Base-by-base conservation (phyloP, 257 asterid species). In the Plantago elongata region DNA sequence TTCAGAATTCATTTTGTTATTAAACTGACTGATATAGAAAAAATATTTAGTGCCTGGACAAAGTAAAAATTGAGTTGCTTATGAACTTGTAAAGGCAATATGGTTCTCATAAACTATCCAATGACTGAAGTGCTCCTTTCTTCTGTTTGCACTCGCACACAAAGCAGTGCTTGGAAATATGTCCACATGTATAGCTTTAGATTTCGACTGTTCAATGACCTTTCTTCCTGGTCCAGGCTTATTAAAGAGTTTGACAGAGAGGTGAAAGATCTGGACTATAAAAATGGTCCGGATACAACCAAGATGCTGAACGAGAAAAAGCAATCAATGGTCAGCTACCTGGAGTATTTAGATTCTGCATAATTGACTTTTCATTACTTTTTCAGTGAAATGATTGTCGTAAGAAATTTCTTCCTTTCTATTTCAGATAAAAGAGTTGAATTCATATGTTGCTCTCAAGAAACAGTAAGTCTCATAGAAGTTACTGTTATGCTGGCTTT, bases 391-490 rank as follows among this genome's bases (percentile, higher is more conserved):
- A 56, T 27, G 29, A 18, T 43, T 57, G 68, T 65, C 69, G 66
- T 61, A 76, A 51, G 51, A 43, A 18, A 54, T 73, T 45, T 68
- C 55, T 75, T 38, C 58, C 62, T 69, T 76, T 57, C 58, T 74
- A 5, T 54, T 83, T 83, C 94, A 93, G 99, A 83, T 93, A 70
- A 93, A 93, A 85, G 97, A 89, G 72, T 75, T 93, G 79, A 93
- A 93, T 67, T 93, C 99, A 5, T 93, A 87, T 71, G 99, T 93
- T 51, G 97, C 99, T 68, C 83, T 89, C 79, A 93, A 87, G 72
- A 93, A 93, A 69, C 89, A 83, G 98, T 89, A 79, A 84, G 93
- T 78, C 47, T 62, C 62, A 70, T 27, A 63, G 40, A 1, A 55
- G 50, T 65, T 60, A 63, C 45, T 62, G 45, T 47, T 15, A 22